Base-by-base conservation (phyloP, 1,284 basidiomycete species). In the Ganoderma sp. region DNA sequence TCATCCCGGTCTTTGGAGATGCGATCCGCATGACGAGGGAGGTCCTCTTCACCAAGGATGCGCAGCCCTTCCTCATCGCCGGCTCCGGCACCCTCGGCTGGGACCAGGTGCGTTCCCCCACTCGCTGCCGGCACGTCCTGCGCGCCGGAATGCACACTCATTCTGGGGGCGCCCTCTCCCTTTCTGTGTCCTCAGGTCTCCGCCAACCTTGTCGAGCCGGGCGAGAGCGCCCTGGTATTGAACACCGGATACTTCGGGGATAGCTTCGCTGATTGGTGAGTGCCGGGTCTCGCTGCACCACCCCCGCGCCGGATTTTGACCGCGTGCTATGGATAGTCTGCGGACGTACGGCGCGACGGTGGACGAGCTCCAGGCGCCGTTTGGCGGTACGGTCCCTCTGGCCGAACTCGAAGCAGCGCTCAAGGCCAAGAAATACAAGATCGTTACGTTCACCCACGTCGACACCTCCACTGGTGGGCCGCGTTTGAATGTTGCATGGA, bases 41-140 rank as follows among this genome's bases (percentile, higher is more conserved):
- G 65, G 89, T 97, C 4, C 81, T 98, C 57, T 89, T 90, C 80
- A 90, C 96, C 50, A 85, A 88, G 68, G 82, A 84, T 43, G 92
- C 86, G 0, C 97, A 98, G 78, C 93, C 95, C 0, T 94, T 99
- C 83, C 83, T 98, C 74, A 92, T 98, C 65, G 90, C 96, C 39
- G 97, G 97, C 2, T 94, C 91, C 62, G 97, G 97, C n/a, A 99
- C 97, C 2, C 84, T 99, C 48, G 97, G 97, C 42, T 98, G 97
- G 96, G 91, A 93, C 77, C 90, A 93, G 87, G 92, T 85, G 65
- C 63, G 80, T 69, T 2, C 34, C 17, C 69, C 69, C 3, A 25
- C 17, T 59, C 57, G 34, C 37, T 59, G 32, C 41, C 39, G 54
- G 52, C 25, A 34, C n/a, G 10, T n/a, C 43, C 41, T 22, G 32